These are phyloP conservation scores for Bocquillonia castaneifolia DNA, from an alignment of 441 rosid genomes.

Conservation along the genomic window DNA sequence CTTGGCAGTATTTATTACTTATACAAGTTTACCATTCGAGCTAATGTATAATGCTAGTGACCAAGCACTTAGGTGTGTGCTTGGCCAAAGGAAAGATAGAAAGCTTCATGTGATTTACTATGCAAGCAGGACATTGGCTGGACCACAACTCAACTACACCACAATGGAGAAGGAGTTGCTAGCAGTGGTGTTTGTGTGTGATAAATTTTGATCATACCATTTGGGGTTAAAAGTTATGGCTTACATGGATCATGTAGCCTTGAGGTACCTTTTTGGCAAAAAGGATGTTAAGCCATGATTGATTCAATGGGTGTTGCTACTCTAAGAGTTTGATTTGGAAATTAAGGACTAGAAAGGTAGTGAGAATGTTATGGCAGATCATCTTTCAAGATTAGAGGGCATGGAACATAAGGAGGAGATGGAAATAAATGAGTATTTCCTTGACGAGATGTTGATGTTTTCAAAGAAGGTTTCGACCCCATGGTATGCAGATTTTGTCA, in stretches of 20 bases:
- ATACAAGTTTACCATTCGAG: neutral
- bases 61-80: too few species aligned
- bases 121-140: neutral
- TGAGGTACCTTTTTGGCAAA: neutral
- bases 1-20: too few species aligned
- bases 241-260: neutral
- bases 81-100: too few species aligned
- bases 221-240: neutral
- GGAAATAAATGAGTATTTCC: neutral
- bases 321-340: neutral
- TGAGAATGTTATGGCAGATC: too few species aligned
- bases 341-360: neutral
- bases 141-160: neutral
- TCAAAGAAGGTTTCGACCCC: neutral
- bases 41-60: neutral
- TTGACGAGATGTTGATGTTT: neutral
- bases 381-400: too few species aligned
- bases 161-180: neutral
- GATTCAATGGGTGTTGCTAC: neutral
- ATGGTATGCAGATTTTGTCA: neutral
- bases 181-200: neutral
- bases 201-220: neutral
- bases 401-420: neutral
- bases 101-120: too few species aligned
- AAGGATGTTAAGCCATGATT: neutral